Conservation (phyloP, 805 yeast species). For the Spathaspora girioi region DNA sequence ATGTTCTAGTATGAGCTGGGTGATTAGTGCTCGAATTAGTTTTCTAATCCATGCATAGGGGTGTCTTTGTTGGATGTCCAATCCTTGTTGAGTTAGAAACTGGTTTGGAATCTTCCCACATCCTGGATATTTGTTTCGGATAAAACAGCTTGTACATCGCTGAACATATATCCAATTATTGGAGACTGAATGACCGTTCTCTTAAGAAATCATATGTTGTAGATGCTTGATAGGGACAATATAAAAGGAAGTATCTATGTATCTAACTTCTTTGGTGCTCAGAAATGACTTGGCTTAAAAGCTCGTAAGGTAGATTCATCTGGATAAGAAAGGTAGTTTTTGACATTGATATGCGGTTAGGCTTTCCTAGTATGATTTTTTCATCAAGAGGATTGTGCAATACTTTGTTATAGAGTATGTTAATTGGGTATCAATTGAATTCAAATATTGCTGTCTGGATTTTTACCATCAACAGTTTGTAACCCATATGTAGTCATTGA, state of each 20-base stretch:
- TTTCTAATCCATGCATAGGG: background rate
- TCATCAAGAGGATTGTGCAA: background rate
- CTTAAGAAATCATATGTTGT: background rate
- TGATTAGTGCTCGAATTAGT: background rate
- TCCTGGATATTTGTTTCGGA: background rate
- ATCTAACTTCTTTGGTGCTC: background rate
- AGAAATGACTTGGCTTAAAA: background rate
- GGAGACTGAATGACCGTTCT: background rate
- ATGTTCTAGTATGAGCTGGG: background rate
- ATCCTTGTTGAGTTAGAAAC: background rate
- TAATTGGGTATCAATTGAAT: background rate
- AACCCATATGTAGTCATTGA: background rate
- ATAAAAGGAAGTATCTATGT: background rate
- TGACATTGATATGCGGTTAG: background rate
- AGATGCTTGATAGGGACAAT: background rate
- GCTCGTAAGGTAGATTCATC: background rate
- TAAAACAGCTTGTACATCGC: background rate
- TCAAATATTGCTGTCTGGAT: background rate
- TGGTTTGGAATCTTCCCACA: background rate
- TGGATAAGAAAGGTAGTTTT: background rate
- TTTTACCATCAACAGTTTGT: background rate
- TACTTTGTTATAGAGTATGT: background rate
- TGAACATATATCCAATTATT: background rate
- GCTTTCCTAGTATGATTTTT: background rate
- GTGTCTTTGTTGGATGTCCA: background rate